phyloP scores from a whole-genome alignment of 768 basidiomycete species.

The Boletus vermiculosoides region DNA sequence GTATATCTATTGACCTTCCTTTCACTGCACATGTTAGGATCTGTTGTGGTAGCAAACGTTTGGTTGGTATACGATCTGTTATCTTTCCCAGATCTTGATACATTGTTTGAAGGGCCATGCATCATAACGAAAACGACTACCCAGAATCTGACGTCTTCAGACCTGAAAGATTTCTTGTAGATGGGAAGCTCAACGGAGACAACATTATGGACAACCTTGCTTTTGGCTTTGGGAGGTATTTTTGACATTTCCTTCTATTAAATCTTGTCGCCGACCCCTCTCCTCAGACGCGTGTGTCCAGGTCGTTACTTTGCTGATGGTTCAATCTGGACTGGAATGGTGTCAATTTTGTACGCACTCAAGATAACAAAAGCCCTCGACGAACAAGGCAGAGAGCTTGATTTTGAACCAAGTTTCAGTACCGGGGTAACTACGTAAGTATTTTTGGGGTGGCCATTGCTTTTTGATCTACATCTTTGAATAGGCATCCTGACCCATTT shows the following conservation, averaged over 20 bases:
- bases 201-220: too few relatives aligned
- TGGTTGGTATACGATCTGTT: conserved; percentile 10
- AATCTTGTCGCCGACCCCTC: too few relatives aligned
- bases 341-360: conserved; percentile 25
- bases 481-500: background rate
- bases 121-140: conserved; percentile 8
- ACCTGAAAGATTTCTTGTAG: conserved; percentile 33
- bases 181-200: too few relatives aligned
- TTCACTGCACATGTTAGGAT: conserved; percentile 7
- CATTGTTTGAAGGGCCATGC: conserved; percentile 14
- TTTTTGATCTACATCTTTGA: background rate
- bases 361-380: conserved; percentile 15
- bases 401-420: background rate
- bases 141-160: conserved; percentile 29
- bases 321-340: conserved; percentile 31
- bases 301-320: background rate
- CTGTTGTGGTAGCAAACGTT: conserved; percentile 17
- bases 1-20: background rate
- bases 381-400: background rate
- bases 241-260: too few relatives aligned
- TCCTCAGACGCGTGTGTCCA: too few relatives aligned
- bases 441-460: background rate
- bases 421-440: background rate
- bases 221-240: too few relatives aligned
- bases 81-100: background rate